phyloP scores from a whole-genome alignment of 2,329 filamentous ascomycete species.

The Cladosporium sp. region DNA sequence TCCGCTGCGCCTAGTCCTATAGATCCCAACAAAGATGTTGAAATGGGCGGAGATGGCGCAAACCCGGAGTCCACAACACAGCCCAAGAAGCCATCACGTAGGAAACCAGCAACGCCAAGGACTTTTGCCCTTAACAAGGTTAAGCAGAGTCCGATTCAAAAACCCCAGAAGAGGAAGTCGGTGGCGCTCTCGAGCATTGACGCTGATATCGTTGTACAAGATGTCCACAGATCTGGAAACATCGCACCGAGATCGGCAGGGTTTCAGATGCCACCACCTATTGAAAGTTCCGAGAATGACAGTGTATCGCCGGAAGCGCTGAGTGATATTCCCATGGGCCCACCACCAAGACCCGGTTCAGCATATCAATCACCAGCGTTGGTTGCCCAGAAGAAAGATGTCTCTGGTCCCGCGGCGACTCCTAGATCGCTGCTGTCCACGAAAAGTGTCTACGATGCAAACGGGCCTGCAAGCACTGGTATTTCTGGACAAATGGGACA shows the following conservation, averaged over 20 bases:
- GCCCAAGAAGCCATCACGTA: slow-evolving; percentile 44
- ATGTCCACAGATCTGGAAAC: slow-evolving; percentile 35
- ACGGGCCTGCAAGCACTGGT: slow-evolving; percentile 11
- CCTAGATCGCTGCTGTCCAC: slow-evolving; percentile 37
- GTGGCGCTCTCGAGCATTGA: slow-evolving; percentile 47
- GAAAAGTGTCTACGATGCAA: slow-evolving; percentile 13
- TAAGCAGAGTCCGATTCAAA: slow-evolving; percentile 71
- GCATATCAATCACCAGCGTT: slow-evolving; percentile 70
- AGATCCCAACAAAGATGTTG: slow-evolving; percentile 44
- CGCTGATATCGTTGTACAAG: slow-evolving; percentile 43
- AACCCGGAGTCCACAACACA: slow-evolving; percentile 38
- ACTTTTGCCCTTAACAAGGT: slow-evolving; percentile 45
- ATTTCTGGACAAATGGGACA: slow-evolving; percentile 22
- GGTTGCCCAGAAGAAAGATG: slow-evolving; percentile 50
- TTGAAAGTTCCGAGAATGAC: slow-evolving; percentile 46
- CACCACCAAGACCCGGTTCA: slow-evolving; percentile 60
- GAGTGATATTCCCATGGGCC: slow-evolving; percentile 50
- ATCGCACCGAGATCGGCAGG: slow-evolving; percentile 30
- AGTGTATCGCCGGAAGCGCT: slow-evolving; percentile 54
- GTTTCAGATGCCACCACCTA: slow-evolving; percentile 22
- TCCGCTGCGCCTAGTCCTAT: slow-evolving; percentile 51
- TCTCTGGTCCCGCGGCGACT: slow-evolving; percentile 31
- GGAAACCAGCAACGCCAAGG: slow-evolving; percentile 54
- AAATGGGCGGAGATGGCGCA: slow-evolving; percentile 42
- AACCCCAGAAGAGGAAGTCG: slow-evolving; percentile 58